Percentiles rank a stretch among this genome's conserved stretches.
These are phyloP conservation scores for Danielia reshetovae DNA, from an alignment of 805 yeast species.

Conservation along the genomic window DNA sequence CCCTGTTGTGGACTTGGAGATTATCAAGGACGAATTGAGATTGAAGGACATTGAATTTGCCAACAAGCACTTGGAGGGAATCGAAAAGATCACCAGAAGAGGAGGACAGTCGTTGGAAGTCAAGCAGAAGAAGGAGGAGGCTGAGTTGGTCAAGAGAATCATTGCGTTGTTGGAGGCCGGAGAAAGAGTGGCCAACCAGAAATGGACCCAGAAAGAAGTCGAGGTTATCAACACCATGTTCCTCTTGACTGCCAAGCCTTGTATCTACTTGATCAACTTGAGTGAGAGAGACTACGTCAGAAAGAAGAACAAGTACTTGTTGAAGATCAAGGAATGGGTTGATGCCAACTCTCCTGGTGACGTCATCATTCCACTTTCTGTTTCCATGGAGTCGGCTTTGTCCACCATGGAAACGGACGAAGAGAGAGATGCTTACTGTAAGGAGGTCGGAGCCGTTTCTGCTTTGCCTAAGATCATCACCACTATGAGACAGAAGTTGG, in stretches of 20 bases:
- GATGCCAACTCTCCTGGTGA: conserved; percentile 80
- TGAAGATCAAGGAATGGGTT: conserved; percentile 86
- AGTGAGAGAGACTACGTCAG: conserved; percentile 84
- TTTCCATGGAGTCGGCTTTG: conserved; percentile 68
- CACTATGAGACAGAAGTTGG: conserved; percentile 63
- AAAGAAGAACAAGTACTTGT: conserved; percentile 83
- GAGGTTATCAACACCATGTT: conserved; percentile 83
- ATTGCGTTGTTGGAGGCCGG: conserved; percentile 78
- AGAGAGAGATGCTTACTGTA: conserved; percentile 53
- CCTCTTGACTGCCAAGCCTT: conserved; percentile 91
- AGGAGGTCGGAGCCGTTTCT: conserved; percentile 64
- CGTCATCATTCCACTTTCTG: conserved; percentile 87
- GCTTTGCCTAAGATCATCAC: conserved; percentile 81
- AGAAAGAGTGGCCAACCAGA: conserved; percentile 80
- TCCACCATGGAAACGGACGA: conserved; percentile 68
- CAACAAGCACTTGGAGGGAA: conserved; percentile 71
- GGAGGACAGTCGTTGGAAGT: conserved; percentile 89
- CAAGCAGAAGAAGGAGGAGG: conserved; percentile 84
- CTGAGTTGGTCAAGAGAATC: conserved; percentile 66
- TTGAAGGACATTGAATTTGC: conserved; percentile 96
- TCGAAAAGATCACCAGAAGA: conserved; percentile 75
- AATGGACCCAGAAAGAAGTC: conserved; percentile 89
- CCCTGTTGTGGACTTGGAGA: conserved; percentile 91
- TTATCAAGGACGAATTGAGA: conserved; percentile 87
- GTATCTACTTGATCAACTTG: conserved; percentile 86